phyloP scores from a whole-genome alignment of 768 basidiomycete genomes.

The Trametes villosa region DNA sequence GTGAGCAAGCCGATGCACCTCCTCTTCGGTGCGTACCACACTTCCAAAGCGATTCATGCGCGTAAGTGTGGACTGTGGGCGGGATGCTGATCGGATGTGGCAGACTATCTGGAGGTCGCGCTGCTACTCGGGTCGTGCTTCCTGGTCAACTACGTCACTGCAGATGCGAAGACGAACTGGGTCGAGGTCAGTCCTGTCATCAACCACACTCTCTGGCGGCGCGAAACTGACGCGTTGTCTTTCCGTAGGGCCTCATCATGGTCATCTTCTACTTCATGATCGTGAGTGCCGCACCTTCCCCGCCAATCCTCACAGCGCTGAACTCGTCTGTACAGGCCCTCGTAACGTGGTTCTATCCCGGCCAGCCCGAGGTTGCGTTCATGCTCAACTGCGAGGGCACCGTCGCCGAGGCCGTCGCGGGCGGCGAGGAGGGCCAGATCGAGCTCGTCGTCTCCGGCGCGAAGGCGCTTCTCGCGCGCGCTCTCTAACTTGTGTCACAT shows the following conservation, averaged over 20 bases:
- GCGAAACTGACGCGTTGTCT: background rate
- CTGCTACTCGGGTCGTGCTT: conserved; percentile 69
- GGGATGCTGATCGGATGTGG: background rate
- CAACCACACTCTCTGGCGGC: background rate
- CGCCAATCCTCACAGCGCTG: background rate
- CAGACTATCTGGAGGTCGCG: conserved; percentile 73
- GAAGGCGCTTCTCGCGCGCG: conserved; percentile 2
- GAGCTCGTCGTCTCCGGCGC: conserved; percentile 8
- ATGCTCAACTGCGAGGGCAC: conserved; percentile 46
- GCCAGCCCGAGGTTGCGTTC: conserved; percentile 52
- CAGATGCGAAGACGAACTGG: conserved; percentile 82
- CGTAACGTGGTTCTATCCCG: conserved; percentile 70
- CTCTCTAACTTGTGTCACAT: background rate
- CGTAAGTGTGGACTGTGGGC: background rate
- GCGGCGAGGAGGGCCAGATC: conserved; percentile 6
- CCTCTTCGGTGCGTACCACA: conserved; percentile 59
- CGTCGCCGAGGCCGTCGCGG: conserved; percentile 42
- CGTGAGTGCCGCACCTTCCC: conserved; percentile 39
- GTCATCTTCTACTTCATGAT: conserved; percentile 72
- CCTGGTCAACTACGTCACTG: conserved; percentile 80
- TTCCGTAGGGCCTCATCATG: conserved; percentile 51
- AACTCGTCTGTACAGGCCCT: conserved; percentile 47
- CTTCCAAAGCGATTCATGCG: background rate
- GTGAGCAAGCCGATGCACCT: conserved; percentile 59
- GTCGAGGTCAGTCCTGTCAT: conserved; percentile 47